Conservation (phyloP, 2,329 filamentous ascomycete genomes). For the Didymosphaeria variabile region DNA sequence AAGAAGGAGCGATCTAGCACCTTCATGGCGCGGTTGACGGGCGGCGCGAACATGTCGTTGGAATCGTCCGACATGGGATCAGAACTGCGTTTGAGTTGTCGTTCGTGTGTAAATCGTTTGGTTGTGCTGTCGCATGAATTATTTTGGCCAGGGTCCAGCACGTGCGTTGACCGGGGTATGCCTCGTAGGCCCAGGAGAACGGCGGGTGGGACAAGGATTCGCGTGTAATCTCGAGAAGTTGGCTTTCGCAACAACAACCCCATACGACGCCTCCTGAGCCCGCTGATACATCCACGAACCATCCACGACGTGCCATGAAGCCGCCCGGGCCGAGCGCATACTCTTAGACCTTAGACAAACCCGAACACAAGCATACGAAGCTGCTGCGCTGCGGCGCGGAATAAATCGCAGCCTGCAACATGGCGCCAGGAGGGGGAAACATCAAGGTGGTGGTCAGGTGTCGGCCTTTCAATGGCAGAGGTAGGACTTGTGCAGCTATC, state of each 20-base stretch:
- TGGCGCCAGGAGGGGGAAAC: slow-evolving; percentile 86
- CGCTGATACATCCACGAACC: slow-evolving; percentile 6
- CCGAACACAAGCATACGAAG: slow-evolving; percentile 15
- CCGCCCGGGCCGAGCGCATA: slow-evolving; percentile 35
- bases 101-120: background rate
- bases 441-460: slow-evolving; percentile 99
- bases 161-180: slow-evolving; percentile 15
- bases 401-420: slow-evolving; percentile 45
- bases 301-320: slow-evolving; percentile 40
- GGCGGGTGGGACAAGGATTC: slow-evolving; percentile 35
- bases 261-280: slow-evolving; percentile 36
- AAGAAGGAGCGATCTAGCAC: slow-evolving; percentile 87
- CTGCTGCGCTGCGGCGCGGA: background rate
- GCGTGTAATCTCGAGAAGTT: slow-evolving; percentile 36
- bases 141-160: slow-evolving; percentile 18
- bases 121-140: background rate
- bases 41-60: slow-evolving; percentile 74
- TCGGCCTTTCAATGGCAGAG: slow-evolving; percentile 94
- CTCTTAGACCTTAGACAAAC: slow-evolving; percentile 24
- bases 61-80: slow-evolving; percentile 3
- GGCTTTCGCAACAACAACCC: slow-evolving; percentile 32
- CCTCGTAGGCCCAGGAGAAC: slow-evolving; percentile 12
- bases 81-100: background rate
- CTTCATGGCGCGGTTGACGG: slow-evolving; percentile 80
- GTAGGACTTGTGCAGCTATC: slow-evolving; percentile 57